Conservation (phyloP, 306 rosid genomes). For the Abrus pulchellus region DNA sequence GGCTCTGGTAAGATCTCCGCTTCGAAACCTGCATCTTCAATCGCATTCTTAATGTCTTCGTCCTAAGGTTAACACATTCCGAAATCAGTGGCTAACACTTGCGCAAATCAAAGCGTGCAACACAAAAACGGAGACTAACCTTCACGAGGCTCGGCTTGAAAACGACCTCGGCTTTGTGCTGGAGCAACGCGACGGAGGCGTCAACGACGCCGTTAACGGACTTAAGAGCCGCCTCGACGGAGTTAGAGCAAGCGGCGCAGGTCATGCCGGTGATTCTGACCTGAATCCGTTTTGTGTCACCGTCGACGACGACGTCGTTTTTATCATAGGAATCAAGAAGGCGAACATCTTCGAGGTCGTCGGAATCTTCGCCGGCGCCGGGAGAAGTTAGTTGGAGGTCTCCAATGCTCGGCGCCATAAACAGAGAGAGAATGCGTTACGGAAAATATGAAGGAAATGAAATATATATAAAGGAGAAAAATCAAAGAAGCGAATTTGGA, state of each 20-base stretch:
- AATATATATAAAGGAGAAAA: conserved; percentile 30
- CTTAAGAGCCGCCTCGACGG: conserved; percentile 76
- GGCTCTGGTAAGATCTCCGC: conserved; percentile 81
- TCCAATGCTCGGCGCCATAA: conserved; percentile 53
- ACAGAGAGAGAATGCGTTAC: neutral
- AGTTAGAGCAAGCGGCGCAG: conserved; percentile 91
- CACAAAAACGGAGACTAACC: conserved; percentile 55
- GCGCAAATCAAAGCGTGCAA: neutral
- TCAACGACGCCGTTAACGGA: conserved; percentile 66
- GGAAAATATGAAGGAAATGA: conserved; percentile 36
- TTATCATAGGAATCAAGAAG: conserved; percentile 72
- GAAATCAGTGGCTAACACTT: conserved; percentile 32
- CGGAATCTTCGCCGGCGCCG: conserved; percentile 46
- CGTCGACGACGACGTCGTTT: conserved; percentile 46
- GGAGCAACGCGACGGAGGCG: conserved; percentile 88
- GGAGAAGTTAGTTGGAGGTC: conserved; percentile 53
- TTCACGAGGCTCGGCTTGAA: conserved; percentile 69
- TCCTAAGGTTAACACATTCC: conserved; percentile 58
- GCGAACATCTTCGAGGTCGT: conserved; percentile 75
- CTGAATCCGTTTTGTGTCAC: conserved; percentile 65
- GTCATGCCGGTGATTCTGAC: conserved; percentile 86
- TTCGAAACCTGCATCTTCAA: conserved; percentile 95
- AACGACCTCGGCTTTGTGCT: conserved; percentile 84
- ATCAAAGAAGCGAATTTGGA: neutral
- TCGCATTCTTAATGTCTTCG: conserved; percentile 77